These are phyloP conservation scores for Crassisporium funariophilum DNA, from an alignment of 768 basidiomycete species.

Conservation along the genomic window DNA sequence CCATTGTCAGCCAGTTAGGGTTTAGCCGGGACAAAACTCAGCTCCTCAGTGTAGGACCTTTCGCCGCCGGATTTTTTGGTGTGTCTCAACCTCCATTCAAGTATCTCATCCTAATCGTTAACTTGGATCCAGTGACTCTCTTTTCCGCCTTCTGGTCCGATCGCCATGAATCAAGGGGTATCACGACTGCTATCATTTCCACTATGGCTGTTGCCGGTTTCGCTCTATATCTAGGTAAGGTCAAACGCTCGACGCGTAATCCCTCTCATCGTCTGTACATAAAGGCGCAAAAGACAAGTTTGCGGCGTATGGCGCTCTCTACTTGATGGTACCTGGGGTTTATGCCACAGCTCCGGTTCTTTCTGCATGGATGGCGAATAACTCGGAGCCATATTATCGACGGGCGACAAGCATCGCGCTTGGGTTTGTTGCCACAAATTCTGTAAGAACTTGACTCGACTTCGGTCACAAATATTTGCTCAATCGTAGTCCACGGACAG, in stretches of 20 bases:
- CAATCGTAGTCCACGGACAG: too few relatives aligned
- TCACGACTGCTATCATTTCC: slow-evolving; percentile 25
- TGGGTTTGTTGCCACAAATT: slow-evolving; percentile 37
- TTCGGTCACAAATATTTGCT: slow-evolving; percentile 11
- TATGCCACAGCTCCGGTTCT: slow-evolving; percentile 32
- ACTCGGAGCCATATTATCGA: slow-evolving; percentile 39
- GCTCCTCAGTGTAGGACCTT: slow-evolving; percentile 40
- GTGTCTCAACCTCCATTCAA: too few relatives aligned
- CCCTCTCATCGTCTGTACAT: neutral
- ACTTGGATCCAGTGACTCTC: slow-evolving; percentile 28
- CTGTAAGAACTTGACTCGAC: too few relatives aligned
- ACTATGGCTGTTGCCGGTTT: slow-evolving; percentile 32
- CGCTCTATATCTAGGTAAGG: slow-evolving; percentile 31
- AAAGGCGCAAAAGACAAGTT: slow-evolving; percentile 26
- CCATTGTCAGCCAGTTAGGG: slow-evolving; percentile 38
- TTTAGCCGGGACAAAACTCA: slow-evolving; percentile 34
- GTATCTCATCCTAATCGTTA: too few relatives aligned
- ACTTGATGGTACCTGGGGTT: slow-evolving; percentile 35
- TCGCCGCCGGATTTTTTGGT: slow-evolving; percentile 38
- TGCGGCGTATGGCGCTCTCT: slow-evolving; percentile 34
- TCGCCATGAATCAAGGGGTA: slow-evolving; percentile 25
- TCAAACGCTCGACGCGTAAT: neutral
- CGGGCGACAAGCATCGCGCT: slow-evolving; percentile 37
- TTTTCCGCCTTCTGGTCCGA: slow-evolving; percentile 29
- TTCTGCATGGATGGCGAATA: slow-evolving; percentile 40